phyloP scores from a whole-genome alignment of 805 yeast genomes.

The Wickerhamomyces queroliae region DNA sequence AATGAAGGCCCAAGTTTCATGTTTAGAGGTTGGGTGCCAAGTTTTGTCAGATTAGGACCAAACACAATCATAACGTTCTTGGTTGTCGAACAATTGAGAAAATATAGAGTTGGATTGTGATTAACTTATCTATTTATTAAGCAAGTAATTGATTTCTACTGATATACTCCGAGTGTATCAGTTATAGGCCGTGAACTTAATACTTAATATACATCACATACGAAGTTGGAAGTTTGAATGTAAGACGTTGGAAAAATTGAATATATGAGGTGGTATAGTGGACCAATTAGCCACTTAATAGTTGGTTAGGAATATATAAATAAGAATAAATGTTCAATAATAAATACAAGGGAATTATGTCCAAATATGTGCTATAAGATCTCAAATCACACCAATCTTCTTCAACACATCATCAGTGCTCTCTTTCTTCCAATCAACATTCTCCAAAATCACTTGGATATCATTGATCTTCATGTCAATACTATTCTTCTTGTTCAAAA shows the following conservation, averaged over 20 bases:
- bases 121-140: not conserved
- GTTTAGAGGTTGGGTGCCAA: constrained; percentile 90
- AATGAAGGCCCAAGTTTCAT: constrained; percentile 73
- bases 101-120: constrained; percentile 43
- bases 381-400: constrained; percentile 24
- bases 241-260: too few relatives aligned
- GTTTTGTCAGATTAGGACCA: constrained; percentile 82
- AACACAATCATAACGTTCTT: constrained; percentile 66
- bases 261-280: too few relatives aligned
- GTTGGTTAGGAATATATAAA: too few relatives aligned
- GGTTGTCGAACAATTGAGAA: constrained; percentile 62
- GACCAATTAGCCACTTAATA: too few relatives aligned
- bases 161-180: too few relatives aligned
- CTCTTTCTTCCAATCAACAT: constrained; percentile 28
- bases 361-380: too few relatives aligned
- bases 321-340: too few relatives aligned
- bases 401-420: constrained; percentile 28
- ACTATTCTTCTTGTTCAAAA: not conserved
- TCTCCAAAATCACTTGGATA: constrained; percentile 23
- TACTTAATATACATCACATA: too few relatives aligned
- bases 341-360: too few relatives aligned
- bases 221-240: too few relatives aligned
- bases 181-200: too few relatives aligned
- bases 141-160: too few relatives aligned
- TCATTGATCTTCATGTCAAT: constrained; percentile 11